Conservation (phyloP, 176 grass and related monocot species). For the Rhynchospora pubera region DNA sequence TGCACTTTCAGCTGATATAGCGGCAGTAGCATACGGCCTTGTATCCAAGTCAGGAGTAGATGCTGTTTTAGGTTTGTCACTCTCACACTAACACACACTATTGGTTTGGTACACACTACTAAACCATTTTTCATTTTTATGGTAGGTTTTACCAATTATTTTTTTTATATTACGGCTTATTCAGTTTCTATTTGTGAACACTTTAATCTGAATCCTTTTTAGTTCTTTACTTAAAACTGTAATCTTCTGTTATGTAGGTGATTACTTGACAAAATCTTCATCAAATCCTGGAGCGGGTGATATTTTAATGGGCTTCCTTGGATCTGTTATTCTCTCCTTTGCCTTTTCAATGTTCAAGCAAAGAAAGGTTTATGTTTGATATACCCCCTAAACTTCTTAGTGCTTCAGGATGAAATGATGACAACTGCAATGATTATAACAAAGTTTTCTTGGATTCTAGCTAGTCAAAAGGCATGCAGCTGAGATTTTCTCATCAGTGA, state of each 20-base stretch:
- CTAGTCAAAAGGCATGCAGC: slow-evolving; percentile 82
- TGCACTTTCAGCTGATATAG: slow-evolving; percentile 65
- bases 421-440: background rate
- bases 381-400: background rate
- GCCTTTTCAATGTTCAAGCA: slow-evolving; percentile 97
- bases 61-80: slow-evolving; percentile 69
- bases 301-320: slow-evolving; percentile 90
- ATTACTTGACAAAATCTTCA: slow-evolving; percentile 73
- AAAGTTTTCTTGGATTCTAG: slow-evolving; percentile 35
- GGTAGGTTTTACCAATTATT: too few species aligned
- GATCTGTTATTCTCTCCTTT: slow-evolving; percentile 91
- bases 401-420: background rate
- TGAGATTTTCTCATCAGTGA: slow-evolving; percentile 90
- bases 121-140: background rate
- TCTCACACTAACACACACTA: background rate
- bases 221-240: background rate
- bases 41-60: slow-evolving; percentile 49
- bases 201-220: background rate
- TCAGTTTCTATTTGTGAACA: background rate
- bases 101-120: background rate
- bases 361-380: slow-evolving; percentile 55
- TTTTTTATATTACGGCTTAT: background rate
- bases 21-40: slow-evolving; percentile 50
- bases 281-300: slow-evolving; percentile 94
- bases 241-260: slow-evolving; percentile 39